Base-by-base conservation (phyloP, 352 stramenopile species). In the Phytophthora ramorum region DNA sequence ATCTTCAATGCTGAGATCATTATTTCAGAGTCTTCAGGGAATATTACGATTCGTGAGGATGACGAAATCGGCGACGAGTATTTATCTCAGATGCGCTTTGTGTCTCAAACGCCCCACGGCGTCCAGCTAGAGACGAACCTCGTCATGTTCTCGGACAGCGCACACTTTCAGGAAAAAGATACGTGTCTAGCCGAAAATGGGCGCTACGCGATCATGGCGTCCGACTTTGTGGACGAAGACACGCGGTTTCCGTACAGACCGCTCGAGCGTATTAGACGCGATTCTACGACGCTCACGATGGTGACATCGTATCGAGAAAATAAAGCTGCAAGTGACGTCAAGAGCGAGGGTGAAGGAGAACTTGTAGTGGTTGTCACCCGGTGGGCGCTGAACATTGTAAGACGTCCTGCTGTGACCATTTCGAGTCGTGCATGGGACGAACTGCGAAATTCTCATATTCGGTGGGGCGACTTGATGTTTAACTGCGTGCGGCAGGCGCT, bases 21-120 rank as follows among this genome's bases (percentile, higher is more conserved):
- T 32, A 84, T 90, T 61, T 90, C 83, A 7, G 83, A 92, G 55
- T 79, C 65, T 7, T 68, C 85, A 0, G 83, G 82, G 17, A 79
- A 87, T 53, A 88, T 92, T 43, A 92, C 81, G 13, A 88, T 92
- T 54, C 79, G 83, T 24, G 83, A 92, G 41, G 82, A 92, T 44
- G 83, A 92, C 58, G 81, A 90, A 52, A 73, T 79, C 30, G 69
- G 59, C 38, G 74, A 85, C 16, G 54, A 73, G 17, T 73, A 75
- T 47, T 52, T 84, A n/a, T 77, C 77, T 8, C 78, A 89, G 30
- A 78, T 79, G 57, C 78, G 80, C 10, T 78, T 87, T 20, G 73
- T 84, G 4, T 79, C 76, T 9, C 54, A 73, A 1, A 78, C 66
- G 0, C 46, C 49, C 0, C 51, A 60, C 0, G 75, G 80, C 1